Evolutionary conservation across 306 rosid species (phyloP).

Genomic region (Vigna radiata): DNA sequence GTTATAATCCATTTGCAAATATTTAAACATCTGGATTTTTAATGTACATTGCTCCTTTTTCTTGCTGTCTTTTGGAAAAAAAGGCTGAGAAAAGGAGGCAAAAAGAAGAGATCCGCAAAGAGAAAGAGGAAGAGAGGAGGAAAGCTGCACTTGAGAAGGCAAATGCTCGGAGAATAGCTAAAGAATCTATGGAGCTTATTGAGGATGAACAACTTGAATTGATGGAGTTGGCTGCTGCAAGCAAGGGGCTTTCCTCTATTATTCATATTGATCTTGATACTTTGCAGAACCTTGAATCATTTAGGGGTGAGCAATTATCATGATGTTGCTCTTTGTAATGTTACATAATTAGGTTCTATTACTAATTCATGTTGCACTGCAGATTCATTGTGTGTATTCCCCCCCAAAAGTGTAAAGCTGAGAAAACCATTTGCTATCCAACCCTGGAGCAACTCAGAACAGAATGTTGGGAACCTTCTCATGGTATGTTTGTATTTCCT

Average conservation of each 20-base stretch:
- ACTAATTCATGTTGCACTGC: constrained; percentile 46
- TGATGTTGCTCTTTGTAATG: constrained; percentile 20
- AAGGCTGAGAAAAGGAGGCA: constrained; percentile 90
- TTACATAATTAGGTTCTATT: constrained; percentile 30
- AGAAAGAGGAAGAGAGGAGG: constrained; percentile 90
- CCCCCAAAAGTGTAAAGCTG: constrained; percentile 76
- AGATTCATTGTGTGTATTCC: constrained; percentile 79
- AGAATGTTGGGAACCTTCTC: constrained; percentile 91
- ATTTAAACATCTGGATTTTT: constrained; percentile 37
- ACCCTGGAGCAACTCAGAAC: constrained; percentile 91
- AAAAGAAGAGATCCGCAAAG: constrained; percentile 92
- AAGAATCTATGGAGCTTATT: constrained; percentile 98
- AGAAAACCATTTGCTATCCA: constrained; percentile 80
- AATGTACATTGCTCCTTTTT: constrained; percentile 38
- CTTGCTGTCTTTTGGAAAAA: constrained; percentile 37
- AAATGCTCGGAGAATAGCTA: constrained; percentile 89
- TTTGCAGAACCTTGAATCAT: constrained; percentile 82
- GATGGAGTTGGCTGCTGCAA: constrained; percentile 94
- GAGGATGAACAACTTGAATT: constrained; percentile 98
- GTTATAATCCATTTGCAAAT: constrained; percentile 28
- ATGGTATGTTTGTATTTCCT: constrained; percentile 65
- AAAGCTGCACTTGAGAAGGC: constrained; percentile 97
- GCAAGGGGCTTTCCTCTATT: constrained; percentile 87
- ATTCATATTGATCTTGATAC: constrained; percentile 86
- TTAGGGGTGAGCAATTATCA: constrained; percentile 65